Evolutionary conservation across 176 grass and related monocot genomes (phyloP), one percentile per base, ranked within the genome.

Genomic region (Tillandsia fasciculata): DNA sequence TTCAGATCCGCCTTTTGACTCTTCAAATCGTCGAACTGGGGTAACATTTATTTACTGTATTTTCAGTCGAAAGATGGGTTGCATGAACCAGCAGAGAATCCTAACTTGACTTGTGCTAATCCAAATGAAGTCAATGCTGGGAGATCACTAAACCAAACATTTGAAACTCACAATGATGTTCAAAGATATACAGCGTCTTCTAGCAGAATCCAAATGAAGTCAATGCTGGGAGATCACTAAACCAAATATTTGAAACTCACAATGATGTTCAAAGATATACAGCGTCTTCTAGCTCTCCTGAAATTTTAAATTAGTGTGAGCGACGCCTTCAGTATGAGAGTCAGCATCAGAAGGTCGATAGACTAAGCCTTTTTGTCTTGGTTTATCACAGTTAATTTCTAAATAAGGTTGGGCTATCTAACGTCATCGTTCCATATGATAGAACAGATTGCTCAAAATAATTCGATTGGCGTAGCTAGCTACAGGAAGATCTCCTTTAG

Each of bases 311-410:
- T 83, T 65, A 49, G 57, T 59, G 68, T n/a, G 66, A 70, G 52
- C 74, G 77, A 74, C 68, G 58, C 52, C 52, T 63, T 12, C 49
- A 57, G 76, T 69, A 4, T 69, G 73, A 78, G 15, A 66, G 64
- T 67, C 83, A 86, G 70, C 83, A 81, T 65, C 74, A 78, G 20
- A 86, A 86, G 87, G 83, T 86, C 57, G 65, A 85, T 64, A 72
- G 67, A 50, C 56, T 77, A 72, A 65, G 23, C 63, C 67, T 74
- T 74, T 29, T 59, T 63, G 63, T 73, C 23, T 64, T 69, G 72
- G 69, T 3, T 70, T 78, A 53, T 13, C 47, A 58, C 69, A 6
- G 42, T 10, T 64, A 67, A 75, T 6, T 78, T 74, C 64, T 56
- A 65, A 69, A 53, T 54, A 63, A 53, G 26, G 12, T 12, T 67